phyloP scores from a whole-genome alignment of 805 yeast genomes.

The Citeromyces matritensis region DNA sequence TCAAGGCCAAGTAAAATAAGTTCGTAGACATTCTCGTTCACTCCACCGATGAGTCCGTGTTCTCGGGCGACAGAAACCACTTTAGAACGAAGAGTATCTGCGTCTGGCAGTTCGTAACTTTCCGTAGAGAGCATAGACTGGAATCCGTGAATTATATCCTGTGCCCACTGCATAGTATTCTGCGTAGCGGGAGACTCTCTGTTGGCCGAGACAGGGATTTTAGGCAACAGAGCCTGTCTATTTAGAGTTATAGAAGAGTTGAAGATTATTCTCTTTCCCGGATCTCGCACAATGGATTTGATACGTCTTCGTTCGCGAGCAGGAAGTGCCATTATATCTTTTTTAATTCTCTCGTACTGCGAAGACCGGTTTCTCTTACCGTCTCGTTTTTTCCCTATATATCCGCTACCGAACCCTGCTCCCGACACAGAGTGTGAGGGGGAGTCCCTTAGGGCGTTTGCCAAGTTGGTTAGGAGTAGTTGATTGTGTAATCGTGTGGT shows the following conservation, averaged over 20 bases:
- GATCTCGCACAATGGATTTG: conserved; percentile 68
- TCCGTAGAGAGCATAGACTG: conserved; percentile 73
- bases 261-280: conserved; percentile 67
- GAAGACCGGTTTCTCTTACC: conserved; percentile 35
- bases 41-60: conserved; percentile 71
- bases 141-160: conserved; percentile 77
- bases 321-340: conserved; percentile 76
- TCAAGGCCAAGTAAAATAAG: conserved; percentile 72
- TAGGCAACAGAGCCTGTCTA: conserved; percentile 64
- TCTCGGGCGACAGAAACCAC: conserved; percentile 80
- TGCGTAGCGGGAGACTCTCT: conserved; percentile 19
- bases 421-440: conserved; percentile 39
- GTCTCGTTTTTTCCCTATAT: conserved; percentile 34
- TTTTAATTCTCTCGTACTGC: conserved; percentile 72
- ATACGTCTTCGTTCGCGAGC: conserved; percentile 74
- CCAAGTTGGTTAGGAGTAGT: conserved; percentile 62
- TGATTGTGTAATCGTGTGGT: conserved; percentile 67
- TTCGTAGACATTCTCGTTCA: conserved; percentile 71
- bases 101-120: conserved; percentile 70
- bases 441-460: conserved; percentile 69
- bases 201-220: conserved; percentile 61
- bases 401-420: conserved; percentile 33
- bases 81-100: conserved; percentile 46
- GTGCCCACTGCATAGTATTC: conserved; percentile 73
- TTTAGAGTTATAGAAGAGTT: conserved; percentile 54